Conservation (phyloP, 2,329 filamentous ascomycete genomes). For the Fusarium sp. region DNA sequence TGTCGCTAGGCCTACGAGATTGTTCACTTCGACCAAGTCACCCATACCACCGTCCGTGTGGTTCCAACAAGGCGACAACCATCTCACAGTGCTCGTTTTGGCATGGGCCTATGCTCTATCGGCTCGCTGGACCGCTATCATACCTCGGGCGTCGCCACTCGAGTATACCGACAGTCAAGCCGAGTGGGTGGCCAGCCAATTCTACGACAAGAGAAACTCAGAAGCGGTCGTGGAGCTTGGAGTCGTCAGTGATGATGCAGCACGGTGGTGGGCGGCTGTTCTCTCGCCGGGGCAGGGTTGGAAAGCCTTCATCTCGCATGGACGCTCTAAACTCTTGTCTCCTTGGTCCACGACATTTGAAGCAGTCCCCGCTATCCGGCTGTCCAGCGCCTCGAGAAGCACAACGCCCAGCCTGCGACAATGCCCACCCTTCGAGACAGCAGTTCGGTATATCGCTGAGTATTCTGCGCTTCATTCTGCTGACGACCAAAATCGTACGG, state of each 20-base stretch:
- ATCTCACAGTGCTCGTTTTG: not conserved
- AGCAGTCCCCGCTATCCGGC: not conserved
- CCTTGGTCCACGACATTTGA: not conserved
- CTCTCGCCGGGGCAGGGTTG: constrained; percentile 1
- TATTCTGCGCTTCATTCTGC: not conserved
- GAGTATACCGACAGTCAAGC: constrained; percentile 2
- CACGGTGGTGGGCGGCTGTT: constrained; percentile 6
- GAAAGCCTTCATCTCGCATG: not conserved
- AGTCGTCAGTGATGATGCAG: not conserved
- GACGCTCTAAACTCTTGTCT: not conserved
- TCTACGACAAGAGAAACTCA: not conserved
- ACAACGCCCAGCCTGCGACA: not conserved
- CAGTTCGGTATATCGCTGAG: not conserved
- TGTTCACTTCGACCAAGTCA: not conserved
- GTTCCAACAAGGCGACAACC: constrained; percentile 6
- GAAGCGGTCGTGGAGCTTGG: not conserved
- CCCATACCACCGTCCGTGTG: not conserved
- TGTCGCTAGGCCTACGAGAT: not conserved
- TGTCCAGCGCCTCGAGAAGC: not conserved
- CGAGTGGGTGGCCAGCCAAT: not conserved
- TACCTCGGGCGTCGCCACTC: not conserved
- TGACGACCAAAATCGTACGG: not conserved
- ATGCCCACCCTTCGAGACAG: not conserved
- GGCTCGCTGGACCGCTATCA: not conserved
- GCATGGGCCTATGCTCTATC: constrained; percentile 10